Evolutionary conservation across 805 yeast species (phyloP), one percentile per base, ranked within the genome.

Genomic region (Vanderwaltozyma tropicalis): DNA sequence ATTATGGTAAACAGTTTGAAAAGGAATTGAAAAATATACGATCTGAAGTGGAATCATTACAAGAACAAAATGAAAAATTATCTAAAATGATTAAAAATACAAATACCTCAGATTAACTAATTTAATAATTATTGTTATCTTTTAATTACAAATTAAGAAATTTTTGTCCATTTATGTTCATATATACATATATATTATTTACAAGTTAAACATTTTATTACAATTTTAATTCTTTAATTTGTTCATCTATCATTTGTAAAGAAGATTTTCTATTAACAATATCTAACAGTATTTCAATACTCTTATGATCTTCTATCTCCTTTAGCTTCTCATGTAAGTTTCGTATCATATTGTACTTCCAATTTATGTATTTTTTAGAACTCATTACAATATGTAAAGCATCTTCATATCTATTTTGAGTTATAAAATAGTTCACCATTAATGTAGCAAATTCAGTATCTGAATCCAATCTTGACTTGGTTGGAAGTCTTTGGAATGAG

Each of bases 1-100:
- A 80, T 35, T 92, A 87, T 61, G 97, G 97, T 16, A 81, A 78
- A 55, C 73, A 88, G 46, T 78, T 87, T 52, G 94, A 87, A 52
- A 84, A 80, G 50, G 96, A 92, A 57, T 87, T 89, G 18, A 61
- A 66, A 19, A 74, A 74, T 49, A 65, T 89, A 51, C 81, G 77
- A 57, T 57, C 59, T 13, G 96, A 88, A 53, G 72, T 89, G n/a
- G 69, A 71, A 16, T 74, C 71, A 24, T 63, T 83, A 49, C 85
- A 80, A 49, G 54, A 58, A 28, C 55, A 57, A 31, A 31, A 31
- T 20, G 4, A 9, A 5, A n/a, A 10, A 3, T 34, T 52, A 20
- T 34, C 40, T 15, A 14, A 5, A 4, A 27, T 5, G 4, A 5
- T 5, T 5, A 27, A n/a, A 5, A 27, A 27, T 14, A 15, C 10